Conservation (phyloP, 208 protist species). For the Acanthamoeba sp. region DNA sequence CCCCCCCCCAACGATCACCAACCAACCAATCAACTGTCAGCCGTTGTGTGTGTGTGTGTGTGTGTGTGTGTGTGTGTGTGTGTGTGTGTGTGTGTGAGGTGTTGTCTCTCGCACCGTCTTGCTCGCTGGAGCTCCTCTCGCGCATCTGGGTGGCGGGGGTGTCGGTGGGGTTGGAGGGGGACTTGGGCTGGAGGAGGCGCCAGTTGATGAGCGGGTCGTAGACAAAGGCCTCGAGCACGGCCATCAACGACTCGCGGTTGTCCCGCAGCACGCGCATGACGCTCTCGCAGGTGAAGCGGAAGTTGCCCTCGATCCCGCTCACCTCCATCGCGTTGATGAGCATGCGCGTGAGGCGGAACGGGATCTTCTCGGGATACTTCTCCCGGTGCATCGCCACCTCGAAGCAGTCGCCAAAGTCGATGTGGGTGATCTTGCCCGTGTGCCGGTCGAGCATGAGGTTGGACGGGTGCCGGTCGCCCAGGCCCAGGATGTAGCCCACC, state of each 20-base stretch:
- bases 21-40: too few relatives aligned
- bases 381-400: slow-evolving; percentile 98
- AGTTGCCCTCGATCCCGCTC: slow-evolving; percentile 99
- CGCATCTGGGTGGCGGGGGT: background rate
- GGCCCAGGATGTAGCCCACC: slow-evolving; percentile 98
- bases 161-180: background rate
- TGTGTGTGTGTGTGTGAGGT: background rate
- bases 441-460: slow-evolving; percentile 99
- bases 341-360: slow-evolving; percentile 99
- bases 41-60: background rate
- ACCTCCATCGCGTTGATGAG: slow-evolving; percentile 98
- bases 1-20: background rate
- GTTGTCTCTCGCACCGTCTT: background rate
- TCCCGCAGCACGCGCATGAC: slow-evolving; percentile 98
- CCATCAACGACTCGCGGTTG: slow-evolving; percentile 98
- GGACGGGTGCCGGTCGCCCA: slow-evolving; percentile 99
- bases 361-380: slow-evolving; percentile 99
- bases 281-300: slow-evolving; percentile 97
- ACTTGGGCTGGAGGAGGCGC: slow-evolving; percentile 94
- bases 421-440: slow-evolving; percentile 99
- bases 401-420: slow-evolving; percentile 98
- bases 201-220: slow-evolving; percentile 99
- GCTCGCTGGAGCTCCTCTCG: background rate
- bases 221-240: slow-evolving; percentile 99
- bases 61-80: background rate